Evolutionary conservation across 2,329 filamentous ascomycete species (phyloP), one percentile per base, ranked within the genome.

Genomic region (Plenodomus biglobosus): DNA sequence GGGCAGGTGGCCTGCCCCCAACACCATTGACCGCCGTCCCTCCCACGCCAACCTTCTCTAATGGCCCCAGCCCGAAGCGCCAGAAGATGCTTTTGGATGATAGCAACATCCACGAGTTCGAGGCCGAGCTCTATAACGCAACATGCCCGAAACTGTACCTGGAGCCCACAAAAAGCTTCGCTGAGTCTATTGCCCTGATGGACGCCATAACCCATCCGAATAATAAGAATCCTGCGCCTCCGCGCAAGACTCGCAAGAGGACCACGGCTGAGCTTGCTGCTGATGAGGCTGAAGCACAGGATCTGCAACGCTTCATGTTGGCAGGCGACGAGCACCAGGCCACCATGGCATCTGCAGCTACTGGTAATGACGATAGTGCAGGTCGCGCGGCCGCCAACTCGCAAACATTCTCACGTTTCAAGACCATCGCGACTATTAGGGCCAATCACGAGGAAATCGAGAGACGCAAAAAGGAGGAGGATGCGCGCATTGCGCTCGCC

Each of bases 241-340:
- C 87, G 51, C 91, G 91, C 2, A 96, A 96, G 78, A 86, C 86
- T 7, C 81, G 94, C 48, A 97, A 99, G 78, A 85, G 92, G 53
- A 99, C 94, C 0, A 86, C 95, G 16, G 94, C 94, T 8, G 92
- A 99, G 68, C 84, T 97, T 76, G 94, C 90, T 8, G 92, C 92
- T 7, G 94, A 99, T 65, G 92, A 99, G 73, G 92, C 94, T 1
- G 80, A 90, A 50, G 90, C 91, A 0, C 92, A 92, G 18, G 89
- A 91, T 50, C 85, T 90, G 56, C 92, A 99, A 72, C 84, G 90
- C 39, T 95, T 90, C 59, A 94, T 99, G 90, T 85, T 97, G 42
- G 86, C 90, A 18, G 84, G 92, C 73, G 94, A 99, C 64, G 92
- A 96, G 61, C 83, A 90, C 5, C 80, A 91, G 50, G 79, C 86